A percentile compares a stretch with the other conserved stretches of the same genome.
These are phyloP conservation scores for Fragilaria crotonensis DNA, from an alignment of 108 stramenopile genomes.

Conservation along the genomic window DNA sequence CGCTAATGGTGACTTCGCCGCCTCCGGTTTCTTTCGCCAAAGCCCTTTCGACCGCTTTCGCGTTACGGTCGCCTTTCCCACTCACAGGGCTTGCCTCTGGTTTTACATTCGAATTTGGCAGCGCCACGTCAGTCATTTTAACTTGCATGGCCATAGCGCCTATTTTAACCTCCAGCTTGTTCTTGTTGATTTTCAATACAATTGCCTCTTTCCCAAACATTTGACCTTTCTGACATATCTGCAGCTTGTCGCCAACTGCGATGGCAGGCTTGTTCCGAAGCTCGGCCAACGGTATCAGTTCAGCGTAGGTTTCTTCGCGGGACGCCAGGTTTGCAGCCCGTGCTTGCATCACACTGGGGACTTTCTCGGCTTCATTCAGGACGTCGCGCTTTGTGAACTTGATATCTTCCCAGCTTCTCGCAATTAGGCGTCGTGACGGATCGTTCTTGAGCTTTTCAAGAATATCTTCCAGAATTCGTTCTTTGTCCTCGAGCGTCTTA, in stretches of 20 bases:
- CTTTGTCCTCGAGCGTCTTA: constrained; percentile 82
- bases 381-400: constrained; percentile 77
- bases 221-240: constrained; percentile 63
- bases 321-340: constrained; percentile 7
- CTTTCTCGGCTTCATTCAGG: constrained; percentile 62
- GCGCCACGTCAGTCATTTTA: constrained; percentile 59
- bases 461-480: constrained; percentile 79
- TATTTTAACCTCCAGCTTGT: constrained; percentile 57
- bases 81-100: not conserved
- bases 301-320: constrained; percentile 26
- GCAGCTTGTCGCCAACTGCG: constrained; percentile 50
- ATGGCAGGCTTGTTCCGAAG: constrained; percentile 39
- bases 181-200: constrained; percentile 26
- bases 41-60: constrained; percentile 59
- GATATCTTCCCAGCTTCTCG: constrained; percentile 84
- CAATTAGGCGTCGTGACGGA: constrained; percentile 71
- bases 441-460: constrained; percentile 67
- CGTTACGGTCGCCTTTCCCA: constrained; percentile 10
- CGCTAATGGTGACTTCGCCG: constrained; percentile 3
- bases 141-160: constrained; percentile 43
- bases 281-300: constrained; percentile 71
- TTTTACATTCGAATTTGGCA: constrained; percentile 15
- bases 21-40: constrained; percentile 35
- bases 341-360: constrained; percentile 46
- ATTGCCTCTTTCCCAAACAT: constrained; percentile 62